A percentile compares a stretch with the other conserved stretches of the same genome.
Evolutionary conservation across 805 yeast genomes (phyloP).

Genomic region (Saccharomyces cerevisiae): DNA sequence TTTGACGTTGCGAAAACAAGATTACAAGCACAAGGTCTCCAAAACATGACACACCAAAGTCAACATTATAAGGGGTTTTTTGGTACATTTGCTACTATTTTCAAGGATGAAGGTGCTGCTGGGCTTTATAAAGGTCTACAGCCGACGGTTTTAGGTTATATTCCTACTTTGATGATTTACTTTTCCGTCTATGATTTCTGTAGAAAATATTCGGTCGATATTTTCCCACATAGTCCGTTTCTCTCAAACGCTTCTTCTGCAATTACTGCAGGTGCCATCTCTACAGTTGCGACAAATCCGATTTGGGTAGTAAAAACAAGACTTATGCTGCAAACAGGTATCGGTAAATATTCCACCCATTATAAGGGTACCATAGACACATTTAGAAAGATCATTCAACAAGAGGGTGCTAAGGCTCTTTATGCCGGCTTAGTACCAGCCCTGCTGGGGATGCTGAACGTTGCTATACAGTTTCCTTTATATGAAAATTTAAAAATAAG

Average conservation of each 20-base stretch:
- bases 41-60: conserved; percentile 14
- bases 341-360: conserved; percentile 20
- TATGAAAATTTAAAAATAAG: conserved; percentile 71
- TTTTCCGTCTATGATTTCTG: conserved; percentile 82
- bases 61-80: conserved; percentile 49
- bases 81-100: conserved; percentile 58
- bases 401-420: conserved; percentile 75
- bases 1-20: conserved; percentile 92
- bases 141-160: conserved; percentile 88
- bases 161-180: conserved; percentile 97
- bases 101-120: conserved; percentile 66
- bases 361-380: conserved; percentile 79
- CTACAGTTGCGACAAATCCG: conserved; percentile 83
- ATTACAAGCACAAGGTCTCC: conserved; percentile 81
- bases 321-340: conserved; percentile 69
- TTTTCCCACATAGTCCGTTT: conserved; percentile 32
- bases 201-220: conserved; percentile 45
- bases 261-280: conserved; percentile 78
- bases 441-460: conserved; percentile 81
- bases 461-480: conserved; percentile 92
- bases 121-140: conserved; percentile 87
- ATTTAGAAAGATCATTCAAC: conserved; percentile 61
- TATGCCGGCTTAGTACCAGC: conserved; percentile 90
- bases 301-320: conserved; percentile 97
- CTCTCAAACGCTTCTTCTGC: conserved; percentile 48